These are phyloP conservation scores for Leersia perrieri DNA, from an alignment of 176 grass and related monocot genomes.

Conservation along the genomic window DNA sequence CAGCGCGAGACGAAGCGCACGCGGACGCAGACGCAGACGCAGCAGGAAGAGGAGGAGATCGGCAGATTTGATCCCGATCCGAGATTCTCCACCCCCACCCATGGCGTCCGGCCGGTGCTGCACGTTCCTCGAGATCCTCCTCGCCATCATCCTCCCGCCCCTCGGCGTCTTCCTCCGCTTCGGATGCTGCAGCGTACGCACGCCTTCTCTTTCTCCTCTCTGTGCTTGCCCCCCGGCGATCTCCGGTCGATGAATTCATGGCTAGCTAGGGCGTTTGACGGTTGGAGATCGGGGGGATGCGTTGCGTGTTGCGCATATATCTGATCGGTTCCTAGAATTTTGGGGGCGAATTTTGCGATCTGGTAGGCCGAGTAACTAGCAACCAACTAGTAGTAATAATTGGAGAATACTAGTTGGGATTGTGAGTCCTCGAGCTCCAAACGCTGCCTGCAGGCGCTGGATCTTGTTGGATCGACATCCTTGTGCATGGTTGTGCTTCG, in stretches of 20 bases:
- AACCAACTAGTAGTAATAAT: not conserved
- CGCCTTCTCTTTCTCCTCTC: too few species aligned
- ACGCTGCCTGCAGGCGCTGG: not conserved
- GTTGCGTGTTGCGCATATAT: not conserved
- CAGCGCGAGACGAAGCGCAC: not conserved
- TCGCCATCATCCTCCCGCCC: slow-evolving; percentile 82
- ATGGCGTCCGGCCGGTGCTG: slow-evolving; percentile 69
- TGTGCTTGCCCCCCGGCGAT: not conserved
- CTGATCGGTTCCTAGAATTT: not conserved
- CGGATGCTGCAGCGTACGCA: slow-evolving; percentile 80
- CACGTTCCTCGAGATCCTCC: slow-evolving; percentile 75
- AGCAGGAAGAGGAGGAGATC: not conserved
- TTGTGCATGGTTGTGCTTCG: not conserved
- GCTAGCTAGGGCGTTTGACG: too few species aligned
- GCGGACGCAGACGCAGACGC: not conserved
- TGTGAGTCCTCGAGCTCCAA: not conserved
- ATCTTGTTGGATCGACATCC: not conserved
- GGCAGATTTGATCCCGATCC: not conserved
- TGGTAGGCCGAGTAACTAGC: not conserved
- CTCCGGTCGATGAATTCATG: not conserved
- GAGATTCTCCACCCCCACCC: not conserved
- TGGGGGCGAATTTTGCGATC: not conserved
- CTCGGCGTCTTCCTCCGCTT: slow-evolving; percentile 87
- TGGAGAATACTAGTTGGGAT: not conserved
- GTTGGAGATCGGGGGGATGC: not conserved